Evolutionary conservation across 805 yeast species (phyloP), one percentile per base, ranked within the genome.

Genomic region (Kuraishia capsulata): DNA sequence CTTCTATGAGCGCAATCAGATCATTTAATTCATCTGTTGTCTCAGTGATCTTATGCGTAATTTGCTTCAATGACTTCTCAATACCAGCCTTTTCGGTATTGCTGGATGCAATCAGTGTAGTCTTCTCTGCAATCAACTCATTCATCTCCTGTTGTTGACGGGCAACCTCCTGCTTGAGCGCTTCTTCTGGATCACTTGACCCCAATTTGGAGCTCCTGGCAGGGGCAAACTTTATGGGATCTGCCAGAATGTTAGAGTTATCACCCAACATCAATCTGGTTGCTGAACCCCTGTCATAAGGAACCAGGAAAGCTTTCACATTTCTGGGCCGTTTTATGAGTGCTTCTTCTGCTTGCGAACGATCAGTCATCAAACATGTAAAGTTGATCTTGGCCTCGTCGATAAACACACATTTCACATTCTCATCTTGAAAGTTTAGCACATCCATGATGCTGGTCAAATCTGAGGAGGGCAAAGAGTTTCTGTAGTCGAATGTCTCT

Each of bases 321-420:
- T 72, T 72, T 1, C 41, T 42, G 0, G 64, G 60, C 8, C 59
- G 53, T 4, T 38, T 33, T 25, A 61, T 54, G 39, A 78, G 52
- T 14, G 66, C 54, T 0, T 44, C 39, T 45, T 73, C 76, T 0
- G 84, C 90, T 11, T 65, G 68, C 2, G 53, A 47, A 44, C 77
- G 65, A 38, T 75, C 63, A 1, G 68, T 65, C 14, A 76, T 64
- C 30, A 88, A 53, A 0, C 82, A 60, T 1, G 71, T 60, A 9
- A 69, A 64, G 50, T 89, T 95, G 34, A 84, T 69, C 33, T 60
- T 64, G 30, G 67, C 65, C 3, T 67, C 45, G 56, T 85, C 96
- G 37, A 88, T 78, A 34, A 88, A 54, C 2, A 81, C 59, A 46
- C 74, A 78, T 48, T 71, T 67, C 6, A 80, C 67, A 30, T 70